Evolutionary conservation across 176 grass and related monocot genomes (phyloP), one percentile per base, ranked within the genome.

Genomic region (Poa annua): DNA sequence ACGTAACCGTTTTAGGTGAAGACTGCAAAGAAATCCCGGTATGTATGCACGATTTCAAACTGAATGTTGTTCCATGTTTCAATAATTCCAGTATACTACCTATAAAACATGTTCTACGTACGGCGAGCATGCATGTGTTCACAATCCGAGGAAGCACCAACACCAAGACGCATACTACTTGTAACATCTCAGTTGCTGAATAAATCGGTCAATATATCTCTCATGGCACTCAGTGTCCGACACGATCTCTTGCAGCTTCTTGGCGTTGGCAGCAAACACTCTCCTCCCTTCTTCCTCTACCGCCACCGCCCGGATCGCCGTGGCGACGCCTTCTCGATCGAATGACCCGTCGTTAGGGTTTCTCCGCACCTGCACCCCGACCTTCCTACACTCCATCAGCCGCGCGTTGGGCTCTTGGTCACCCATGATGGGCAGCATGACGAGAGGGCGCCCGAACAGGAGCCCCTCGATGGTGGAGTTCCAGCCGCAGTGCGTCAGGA

Each of bases 401-500:
- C 44, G 26, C 11, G 78, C 78, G 13, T 80, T 80, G 3, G 44
- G 25, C 16, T 44, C 45, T 51, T 80, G 78, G 61, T 80, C 69
- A 2, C 69, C 69, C 69, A 72, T 72, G 13, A 72, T 72, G 42
- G 69, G 69, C 22, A 72, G 41, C 69, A 72, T 72, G 22, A 72
- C 15, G 42, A 72, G 69, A 16, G 69, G 69, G 2, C 69, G 69
- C 22, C 69, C 69, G 69, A 72, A 72, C n/a, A 72, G n/a, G 22
- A 72, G 69, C 21, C 69, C 69, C 69, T 72, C 69, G 78, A 80
- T 66, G 78, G 60, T 9, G 81, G 91, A 97, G 77, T 93, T 97
- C 94, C 87, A 94, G 2, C 94, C 89, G 33, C 91, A 84, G 65
- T 94, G 94, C 42, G 87, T 94, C 21, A 97, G 85, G 85, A 94